Base-by-base conservation (phyloP, 768 basidiomycete species). In the Phylloporus sp. region DNA sequence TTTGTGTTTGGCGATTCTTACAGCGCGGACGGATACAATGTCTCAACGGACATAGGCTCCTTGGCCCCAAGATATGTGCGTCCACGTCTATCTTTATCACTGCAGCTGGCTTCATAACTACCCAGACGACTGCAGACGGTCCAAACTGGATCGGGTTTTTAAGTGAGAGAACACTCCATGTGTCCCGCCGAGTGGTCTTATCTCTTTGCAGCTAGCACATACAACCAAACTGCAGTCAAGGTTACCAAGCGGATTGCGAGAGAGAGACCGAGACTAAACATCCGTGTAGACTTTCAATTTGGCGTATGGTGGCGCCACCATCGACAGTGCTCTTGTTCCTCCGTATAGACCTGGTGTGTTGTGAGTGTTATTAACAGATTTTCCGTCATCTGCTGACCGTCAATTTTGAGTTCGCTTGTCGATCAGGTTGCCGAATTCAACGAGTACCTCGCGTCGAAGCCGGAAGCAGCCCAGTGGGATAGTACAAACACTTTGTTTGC, bases 1-100 rank as follows among this genome's bases (percentile, higher is more conserved):
- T 80, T 85, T 55, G 72, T 77, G 2, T 85, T 85, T 56, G 84
- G 83, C 10, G 83, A 85, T 57, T 84, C 81, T 1, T 85, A 85
- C 63, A 80, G 80, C 1, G 69, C 79, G 5, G 76, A 78, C 48
- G 81, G 82, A 10, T 85, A 75, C 61, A 82, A 84, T 55, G 72
- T 84, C 46, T 79, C 81, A 15, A 74, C 74, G 10, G 81, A 81
- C 6, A 66, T 82, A 15, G 57, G 78, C 53, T 80, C 81, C 1
- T 71, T 76, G 6, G 71, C 69, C 38, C 80, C 82, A 13, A 75
- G 76, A 38, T n/a, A n/a, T n/a, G n/a, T n/a, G n/a, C n/a, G n/a
- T n/a, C n/a, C n/a, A n/a, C n/a, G n/a, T 47, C 23, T 34, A n/a
- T 45, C 45, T 43, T 26, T n/a, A 24, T n/a, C n/a, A n/a, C n/a